A percentile compares a stretch with the other conserved stretches of the same genome.
Evolutionary conservation across 1,284 basidiomycete species (phyloP).

Genomic region (Cryptococcus jaspeensis): DNA sequence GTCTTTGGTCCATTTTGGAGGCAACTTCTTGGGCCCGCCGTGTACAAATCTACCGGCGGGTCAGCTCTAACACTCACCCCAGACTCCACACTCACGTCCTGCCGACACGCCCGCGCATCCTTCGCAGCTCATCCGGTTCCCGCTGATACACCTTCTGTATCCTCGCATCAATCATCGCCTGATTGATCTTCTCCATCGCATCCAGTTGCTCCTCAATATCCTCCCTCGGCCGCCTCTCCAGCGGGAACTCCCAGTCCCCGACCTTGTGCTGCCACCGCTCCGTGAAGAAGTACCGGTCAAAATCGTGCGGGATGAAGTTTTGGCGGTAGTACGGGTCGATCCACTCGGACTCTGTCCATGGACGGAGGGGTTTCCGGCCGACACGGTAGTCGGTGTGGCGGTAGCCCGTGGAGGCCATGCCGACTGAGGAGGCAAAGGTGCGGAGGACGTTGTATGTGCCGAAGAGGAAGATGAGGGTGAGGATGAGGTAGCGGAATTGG

Average conservation of each 20-base stretch:
- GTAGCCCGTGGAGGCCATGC: slow-evolving; percentile 7
- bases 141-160: slow-evolving; percentile 19
- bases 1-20: slow-evolving; percentile 3
- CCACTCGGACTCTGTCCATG: slow-evolving; percentile 21
- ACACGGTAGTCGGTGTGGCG: slow-evolving; percentile 17
- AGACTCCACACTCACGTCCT: slow-evolving; percentile 11
- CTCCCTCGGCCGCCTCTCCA: slow-evolving; percentile 9
- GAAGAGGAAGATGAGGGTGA: slow-evolving; percentile 24
- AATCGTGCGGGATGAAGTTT: slow-evolving; percentile 12
- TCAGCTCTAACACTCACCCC: no score
- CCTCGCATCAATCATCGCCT: slow-evolving; percentile 8
- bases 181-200: not conserved
- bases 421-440: slow-evolving; percentile 9
- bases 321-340: slow-evolving; percentile 7
- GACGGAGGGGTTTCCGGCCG: slow-evolving; percentile 20
- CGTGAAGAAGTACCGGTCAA: slow-evolving; percentile 13
- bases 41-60: slow-evolving; percentile 2
- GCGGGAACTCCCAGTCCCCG: slow-evolving; percentile 22
- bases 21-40: slow-evolving; percentile 16
- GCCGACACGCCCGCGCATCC: slow-evolving; percentile 4
- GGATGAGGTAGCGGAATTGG: slow-evolving; percentile 24
- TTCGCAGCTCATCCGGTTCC: slow-evolving; percentile 1
- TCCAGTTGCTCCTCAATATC: slow-evolving; percentile 10
- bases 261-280: slow-evolving; percentile 19
- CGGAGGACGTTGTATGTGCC: slow-evolving; percentile 35